Evolutionary conservation across 192 early-diverging fungal genomes (phyloP), one percentile per base, ranked within the genome.

Genomic region (Backusella psychrophila): DNA sequence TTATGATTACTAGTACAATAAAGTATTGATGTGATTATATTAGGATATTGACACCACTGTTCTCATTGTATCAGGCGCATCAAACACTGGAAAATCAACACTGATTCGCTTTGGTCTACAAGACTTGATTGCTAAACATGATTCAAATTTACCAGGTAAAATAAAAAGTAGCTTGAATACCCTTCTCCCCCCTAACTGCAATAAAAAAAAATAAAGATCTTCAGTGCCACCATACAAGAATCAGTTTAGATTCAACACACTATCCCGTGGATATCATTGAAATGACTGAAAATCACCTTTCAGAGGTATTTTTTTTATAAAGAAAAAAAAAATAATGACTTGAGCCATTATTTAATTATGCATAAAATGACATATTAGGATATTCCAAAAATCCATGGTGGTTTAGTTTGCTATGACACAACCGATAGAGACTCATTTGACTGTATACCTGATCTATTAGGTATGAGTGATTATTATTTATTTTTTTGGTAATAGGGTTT

Each of bases 361-460:
- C 21, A 63, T 63, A 4, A 63, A 63, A 63, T 29, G 21, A 63
- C 26, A 26, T 29, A 63, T 63, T 26, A 75, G 63, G 33, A 31
- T 44, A 41, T 52, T 63, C 53, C 75, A 38, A 56, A 42, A 23
- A 66, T 81, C 23, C 66, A 78, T 41, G 80, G 73, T 35, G 76
- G 72, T n/a, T 67, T 81, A 35, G 59, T 81, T 46, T 81, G 80
- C 59, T 81, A 78, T 56, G 76, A 78, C 19, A 42, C 63, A 42
- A 78, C 66, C 1, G 53, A 72, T 49, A 66, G 49, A 34, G 74
- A 78, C 49, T 77, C 76, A 36, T 75, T 81, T 52, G 76, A 81
- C 38, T 72, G 76, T 41, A 46, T 78, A 41, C 76, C 76, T 23
- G 80, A 81, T 75, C 36, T 81, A 56, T 77, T 77, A 34, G 75